Evolutionary conservation across 2,329 filamentous ascomycete genomes (phyloP).

Genomic region (Curvularia spicifera): DNA sequence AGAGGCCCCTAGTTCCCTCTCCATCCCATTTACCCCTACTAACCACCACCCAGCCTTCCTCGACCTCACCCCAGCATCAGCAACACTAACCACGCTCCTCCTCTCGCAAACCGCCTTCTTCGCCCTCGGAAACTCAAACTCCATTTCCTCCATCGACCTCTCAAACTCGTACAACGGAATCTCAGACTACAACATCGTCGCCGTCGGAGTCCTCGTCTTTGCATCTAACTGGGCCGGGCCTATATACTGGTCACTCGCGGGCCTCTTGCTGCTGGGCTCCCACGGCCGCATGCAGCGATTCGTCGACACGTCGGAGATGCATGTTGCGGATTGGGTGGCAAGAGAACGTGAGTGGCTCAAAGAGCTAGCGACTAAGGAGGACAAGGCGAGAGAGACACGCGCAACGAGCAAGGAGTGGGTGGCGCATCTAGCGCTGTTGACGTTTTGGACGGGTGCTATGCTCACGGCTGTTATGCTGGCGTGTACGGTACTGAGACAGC

Average conservation of each 20-base stretch:
- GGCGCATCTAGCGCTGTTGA: slow-evolving; percentile 67
- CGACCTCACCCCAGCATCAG: slow-evolving; percentile 59
- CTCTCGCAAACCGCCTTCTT: slow-evolving; percentile 87
- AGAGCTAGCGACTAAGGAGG: slow-evolving; percentile 27
- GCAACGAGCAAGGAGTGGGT: slow-evolving; percentile 21
- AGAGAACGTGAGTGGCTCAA: slow-evolving; percentile 38
- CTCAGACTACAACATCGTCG: slow-evolving; percentile 75
- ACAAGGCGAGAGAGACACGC: slow-evolving; percentile 18
- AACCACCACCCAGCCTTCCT: slow-evolving; percentile 43
- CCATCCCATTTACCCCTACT: background rate
- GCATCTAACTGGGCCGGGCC: slow-evolving; percentile 89
- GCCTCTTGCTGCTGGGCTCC: slow-evolving; percentile 60
- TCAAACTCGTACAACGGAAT: slow-evolving; percentile 96
- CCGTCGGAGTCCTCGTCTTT: slow-evolving; percentile 85
- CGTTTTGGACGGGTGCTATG: slow-evolving; percentile 71
- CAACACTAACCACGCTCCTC: slow-evolving; percentile 74
- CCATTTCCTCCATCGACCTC: slow-evolving; percentile 93
- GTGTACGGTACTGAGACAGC: slow-evolving; percentile 81
- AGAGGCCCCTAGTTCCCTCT: background rate
- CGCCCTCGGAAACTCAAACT: slow-evolving; percentile 86
- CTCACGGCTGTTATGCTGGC: slow-evolving; percentile 82
- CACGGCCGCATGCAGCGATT: slow-evolving; percentile 27
- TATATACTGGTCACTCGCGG: slow-evolving; percentile 80
- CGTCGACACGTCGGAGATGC: slow-evolving; percentile 26
- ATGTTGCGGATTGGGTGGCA: slow-evolving; percentile 39